phyloP scores from a whole-genome alignment of 371 early-diverging fungal genomes.

The Parasitella parasitica region DNA sequence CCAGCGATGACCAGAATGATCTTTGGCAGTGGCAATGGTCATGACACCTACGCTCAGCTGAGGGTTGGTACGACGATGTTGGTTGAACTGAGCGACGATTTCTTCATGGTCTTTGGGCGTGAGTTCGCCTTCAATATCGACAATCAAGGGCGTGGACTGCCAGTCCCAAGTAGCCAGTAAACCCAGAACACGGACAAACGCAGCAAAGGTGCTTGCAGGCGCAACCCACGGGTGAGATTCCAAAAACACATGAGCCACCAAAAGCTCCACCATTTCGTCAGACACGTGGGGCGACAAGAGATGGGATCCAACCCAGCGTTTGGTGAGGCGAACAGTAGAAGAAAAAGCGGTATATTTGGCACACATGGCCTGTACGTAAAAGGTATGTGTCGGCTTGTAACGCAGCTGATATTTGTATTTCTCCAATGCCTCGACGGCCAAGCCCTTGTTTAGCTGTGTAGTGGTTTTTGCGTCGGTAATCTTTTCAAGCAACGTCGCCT shows the following conservation, averaged over 20 bases:
- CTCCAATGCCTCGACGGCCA: slow-evolving; percentile 51
- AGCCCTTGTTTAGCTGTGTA: slow-evolving; percentile 37
- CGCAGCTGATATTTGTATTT: slow-evolving; percentile 52
- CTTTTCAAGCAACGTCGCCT: slow-evolving; percentile 60
- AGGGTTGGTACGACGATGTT: slow-evolving; percentile 41
- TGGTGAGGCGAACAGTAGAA: slow-evolving; percentile 74
- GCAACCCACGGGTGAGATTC: slow-evolving; percentile 64
- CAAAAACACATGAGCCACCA: slow-evolving; percentile 64
- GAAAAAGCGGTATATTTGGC: slow-evolving; percentile 68
- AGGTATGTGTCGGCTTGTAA: slow-evolving; percentile 64
- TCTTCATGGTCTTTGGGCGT: slow-evolving; percentile 45
- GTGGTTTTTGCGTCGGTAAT: slow-evolving; percentile 51
- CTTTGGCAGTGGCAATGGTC: slow-evolving; percentile 68
- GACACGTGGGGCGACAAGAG: slow-evolving; percentile 57
- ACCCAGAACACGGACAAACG: slow-evolving; percentile 73
- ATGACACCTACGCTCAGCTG: slow-evolving; percentile 56
- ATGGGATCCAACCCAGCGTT: slow-evolving; percentile 88
- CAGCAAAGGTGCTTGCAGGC: slow-evolving; percentile 62
- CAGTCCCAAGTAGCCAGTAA: slow-evolving; percentile 76
- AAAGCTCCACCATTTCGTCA: slow-evolving; percentile 63
- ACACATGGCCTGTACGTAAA: slow-evolving; percentile 69
- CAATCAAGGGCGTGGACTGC: slow-evolving; percentile 71
- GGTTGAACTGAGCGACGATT: slow-evolving; percentile 44
- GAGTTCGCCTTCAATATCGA: slow-evolving; percentile 72
- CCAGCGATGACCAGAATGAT: slow-evolving; percentile 65